Base-by-base conservation (phyloP, 2,329 filamentous ascomycete genomes). In the Bipolaris bicolor region DNA sequence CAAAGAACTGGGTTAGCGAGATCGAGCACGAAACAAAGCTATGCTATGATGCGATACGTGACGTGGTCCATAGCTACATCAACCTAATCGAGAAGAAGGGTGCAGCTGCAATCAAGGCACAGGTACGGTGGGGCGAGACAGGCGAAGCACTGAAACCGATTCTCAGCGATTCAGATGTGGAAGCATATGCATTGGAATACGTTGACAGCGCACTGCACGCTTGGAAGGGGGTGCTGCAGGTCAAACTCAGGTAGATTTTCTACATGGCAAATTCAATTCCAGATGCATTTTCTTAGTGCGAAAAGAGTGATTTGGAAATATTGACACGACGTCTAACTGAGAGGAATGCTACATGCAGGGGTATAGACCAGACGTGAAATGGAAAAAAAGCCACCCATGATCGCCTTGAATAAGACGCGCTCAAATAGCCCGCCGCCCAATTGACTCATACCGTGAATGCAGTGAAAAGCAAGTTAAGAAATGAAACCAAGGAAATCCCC, bases 121-220 rank as follows among this genome's bases (percentile, higher is more conserved):
- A 71, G 26, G 61, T 69, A 0, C 29, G 59, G 3, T 63, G 53
- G 61, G 72, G 72, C 1, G 22, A 45, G 3, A 71, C 68, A 1
- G 74, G 74, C 3, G 59, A 61, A 7, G 52, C 55, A 16, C 47
- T 77, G 20, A 46, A 34, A 43, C 31, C 53, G 7, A 24, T 75
- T 7, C 37, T 75, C 7, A 54, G 45, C 7, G 66, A 69, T n/a
- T 63, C 60, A 0, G 65, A 73, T 47, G 54, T 71, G 9, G 58
- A 65, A 10, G 49, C 29, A 9, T 75, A 71, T 59, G 68, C 70
- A 10, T 56, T 48, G 10, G 68, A 73, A 44, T 75, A 74, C 47
- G 66, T 69, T 7, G 72, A 74, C 18, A 70, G 68, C n/a, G 69
- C 66, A 5, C 43, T 71, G 2, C 71, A 75, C 22, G 67, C 70